These are phyloP conservation scores for Metschnikowia orientalis DNA, from an alignment of 805 yeast species.

Conservation along the genomic window DNA sequence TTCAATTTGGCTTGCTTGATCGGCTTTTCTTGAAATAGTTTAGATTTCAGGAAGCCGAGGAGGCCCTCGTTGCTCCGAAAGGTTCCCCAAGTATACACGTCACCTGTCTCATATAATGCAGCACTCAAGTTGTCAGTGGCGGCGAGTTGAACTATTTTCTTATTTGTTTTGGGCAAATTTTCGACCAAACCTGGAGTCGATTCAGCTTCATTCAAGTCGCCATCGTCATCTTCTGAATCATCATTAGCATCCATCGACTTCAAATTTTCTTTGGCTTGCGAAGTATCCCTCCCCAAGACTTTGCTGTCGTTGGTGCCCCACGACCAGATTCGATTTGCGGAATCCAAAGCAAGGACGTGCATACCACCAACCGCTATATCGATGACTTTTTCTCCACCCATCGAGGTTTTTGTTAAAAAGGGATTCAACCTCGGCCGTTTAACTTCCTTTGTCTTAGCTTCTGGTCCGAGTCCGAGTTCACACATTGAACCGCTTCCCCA, in stretches of 20 bases:
- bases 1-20: constrained; percentile 54
- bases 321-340: constrained; percentile 80
- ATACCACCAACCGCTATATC: constrained; percentile 95
- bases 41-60: constrained; percentile 70
- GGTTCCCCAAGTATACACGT: constrained; percentile 96
- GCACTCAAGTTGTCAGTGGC: constrained; percentile 93
- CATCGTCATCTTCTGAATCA: constrained; percentile 53
- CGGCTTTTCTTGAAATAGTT: constrained; percentile 65
- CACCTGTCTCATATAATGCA: constrained; percentile 73
- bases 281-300: constrained; percentile 84
- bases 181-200: constrained; percentile 83
- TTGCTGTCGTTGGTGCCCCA: constrained; percentile 98
- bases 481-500: constrained; percentile 99
- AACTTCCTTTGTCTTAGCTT: constrained; percentile 85
- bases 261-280: constrained; percentile 54
- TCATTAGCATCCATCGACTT: constrained; percentile 62
- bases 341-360: constrained; percentile 82
- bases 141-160: constrained; percentile 69
- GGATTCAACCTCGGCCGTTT: constrained; percentile 94
- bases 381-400: constrained; percentile 59
- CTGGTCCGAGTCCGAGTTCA: constrained; percentile 95
- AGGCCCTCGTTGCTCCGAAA: constrained; percentile 91
- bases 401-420: constrained; percentile 49
- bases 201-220: constrained; percentile 82
- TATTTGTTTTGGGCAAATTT: constrained; percentile 48